A percentile compares a stretch with the other conserved stretches of the same genome.
phyloP scores from a whole-genome alignment of 2,329 filamentous ascomycete species.

The Gremmenia infestans region DNA sequence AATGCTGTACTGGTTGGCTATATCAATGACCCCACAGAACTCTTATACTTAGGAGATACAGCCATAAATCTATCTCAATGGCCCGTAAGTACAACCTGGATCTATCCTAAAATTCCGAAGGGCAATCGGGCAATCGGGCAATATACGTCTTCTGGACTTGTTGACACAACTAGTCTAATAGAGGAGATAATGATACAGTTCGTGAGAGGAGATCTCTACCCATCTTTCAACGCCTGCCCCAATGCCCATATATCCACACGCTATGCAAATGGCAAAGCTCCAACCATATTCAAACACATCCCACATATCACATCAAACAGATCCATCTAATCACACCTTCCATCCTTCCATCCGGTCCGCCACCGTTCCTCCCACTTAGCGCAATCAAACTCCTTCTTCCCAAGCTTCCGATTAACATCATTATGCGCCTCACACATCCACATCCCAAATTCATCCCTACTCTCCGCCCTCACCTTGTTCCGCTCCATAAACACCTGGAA shows the following conservation, averaged over 20 bases:
- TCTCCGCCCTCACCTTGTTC: conserved; percentile 52
- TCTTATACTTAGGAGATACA: no score
- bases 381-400: conserved; percentile 90
- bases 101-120: no score
- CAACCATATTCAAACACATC: not conserved
- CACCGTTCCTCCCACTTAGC: conserved; percentile 87
- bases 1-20: no score
- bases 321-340: conserved; percentile 48
- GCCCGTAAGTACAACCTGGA: no score
- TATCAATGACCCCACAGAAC: no score
- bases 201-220: conserved; percentile 3
- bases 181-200: not conserved
- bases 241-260: not conserved
- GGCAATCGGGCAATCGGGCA: no score
- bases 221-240: not conserved
- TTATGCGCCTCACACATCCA: conserved; percentile 89
- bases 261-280: not conserved
- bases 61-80: no score
- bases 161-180: not conserved
- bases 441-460: conserved; percentile 65
- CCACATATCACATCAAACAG: not conserved
- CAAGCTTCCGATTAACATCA: conserved; percentile 82
- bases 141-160: no score
- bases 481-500: conserved; percentile 76
- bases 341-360: conserved; percentile 80